Conservation (phyloP, 768 basidiomycete genomes). For the Trametes maxima region DNA sequence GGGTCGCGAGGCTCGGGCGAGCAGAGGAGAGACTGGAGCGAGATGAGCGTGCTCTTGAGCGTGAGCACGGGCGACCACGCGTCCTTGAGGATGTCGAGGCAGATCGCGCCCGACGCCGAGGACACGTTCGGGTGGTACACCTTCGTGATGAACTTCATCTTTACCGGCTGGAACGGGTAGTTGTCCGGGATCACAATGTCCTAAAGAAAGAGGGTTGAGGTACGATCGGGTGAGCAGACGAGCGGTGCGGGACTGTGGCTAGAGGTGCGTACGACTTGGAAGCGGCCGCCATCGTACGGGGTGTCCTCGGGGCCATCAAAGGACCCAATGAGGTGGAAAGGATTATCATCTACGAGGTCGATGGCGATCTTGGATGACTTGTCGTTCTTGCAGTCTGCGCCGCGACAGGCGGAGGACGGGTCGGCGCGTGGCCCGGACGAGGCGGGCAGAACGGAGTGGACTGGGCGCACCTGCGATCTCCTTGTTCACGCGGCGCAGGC, state of each 20-base stretch:
- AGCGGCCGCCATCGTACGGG: constrained; percentile 90
- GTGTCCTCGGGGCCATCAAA: constrained; percentile 93
- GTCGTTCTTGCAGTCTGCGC: constrained; percentile 93
- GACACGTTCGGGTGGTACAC: constrained; percentile 97
- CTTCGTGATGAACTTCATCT: constrained; percentile 98
- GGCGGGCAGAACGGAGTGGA: too few species aligned
- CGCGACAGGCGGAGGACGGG: not conserved
- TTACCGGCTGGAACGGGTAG: constrained; percentile 91
- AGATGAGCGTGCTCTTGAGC: constrained; percentile 94
- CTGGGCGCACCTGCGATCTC: constrained; percentile 75
- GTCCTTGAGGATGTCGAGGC: constrained; percentile 86
- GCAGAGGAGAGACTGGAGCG: constrained; percentile 89
- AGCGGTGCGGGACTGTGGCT: not conserved
- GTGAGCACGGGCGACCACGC: constrained; percentile 97
- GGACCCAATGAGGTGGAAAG: constrained; percentile 88
- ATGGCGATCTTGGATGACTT: constrained; percentile 85
- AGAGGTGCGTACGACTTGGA: constrained; percentile 74
- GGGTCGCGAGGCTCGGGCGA: constrained; percentile 96
- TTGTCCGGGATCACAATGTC: constrained; percentile 93
- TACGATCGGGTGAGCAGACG: constrained; percentile 14
- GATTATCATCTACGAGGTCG: constrained; percentile 85
- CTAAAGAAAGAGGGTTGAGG: constrained; percentile 43
- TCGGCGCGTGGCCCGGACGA: not conserved
- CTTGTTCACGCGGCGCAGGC: constrained; percentile 89
- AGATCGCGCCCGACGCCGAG: constrained; percentile 92